Evolutionary conservation across 2,329 filamentous ascomycete species (phyloP), one percentile per base, ranked within the genome.

Genomic region (Epichloe bromicola): DNA sequence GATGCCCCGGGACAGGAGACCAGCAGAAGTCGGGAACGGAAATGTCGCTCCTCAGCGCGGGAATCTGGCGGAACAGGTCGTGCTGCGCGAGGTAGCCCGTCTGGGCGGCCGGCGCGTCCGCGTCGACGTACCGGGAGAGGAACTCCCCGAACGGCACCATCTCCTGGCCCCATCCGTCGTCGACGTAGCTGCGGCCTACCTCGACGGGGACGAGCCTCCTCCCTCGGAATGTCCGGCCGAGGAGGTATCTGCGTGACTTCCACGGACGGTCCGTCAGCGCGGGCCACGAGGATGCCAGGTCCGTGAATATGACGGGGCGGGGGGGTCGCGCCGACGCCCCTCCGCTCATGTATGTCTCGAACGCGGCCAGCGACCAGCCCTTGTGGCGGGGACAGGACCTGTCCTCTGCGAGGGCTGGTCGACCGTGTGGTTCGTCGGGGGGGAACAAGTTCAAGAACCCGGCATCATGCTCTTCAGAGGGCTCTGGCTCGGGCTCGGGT

Each of bases 81-180:
- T 97, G 88, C 63, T 98, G 93, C 8, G 93, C 93, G 43, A 98
- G 79, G 64, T 98, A 98, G 12, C 83, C 88, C 11, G 75, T 80
- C 8, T 53, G 54, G 17, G 40, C 23, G 23, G 7, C 4, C 1
- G 2, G 2, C 4, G 20, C n/a, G 7, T 6, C 38, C 17, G 11
- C 17, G 17, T 12, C 62, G 53, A 95, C 75, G 61, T 86, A 82
- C 1, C 65, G 65, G 5, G 71, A 58, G 46, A 95, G 69, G 57
- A 96, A 95, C 1, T 83, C 71, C 5, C 70, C 68, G 59, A 97
- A 94, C 0, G 79, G 72, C 46, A 95, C 77, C 26, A 97, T 80
- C 50, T 81, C 78, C 65, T 97, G 91, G 0, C 83, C 82, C 90
- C 91, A 96, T 20, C 75, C 83, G 19, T 79, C 77, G 56, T 95